Evolutionary conservation across 495 filamentous ascomycete species (phyloP), one percentile per base, ranked within the genome.

Genomic region (Endocarpon pusillum): DNA sequence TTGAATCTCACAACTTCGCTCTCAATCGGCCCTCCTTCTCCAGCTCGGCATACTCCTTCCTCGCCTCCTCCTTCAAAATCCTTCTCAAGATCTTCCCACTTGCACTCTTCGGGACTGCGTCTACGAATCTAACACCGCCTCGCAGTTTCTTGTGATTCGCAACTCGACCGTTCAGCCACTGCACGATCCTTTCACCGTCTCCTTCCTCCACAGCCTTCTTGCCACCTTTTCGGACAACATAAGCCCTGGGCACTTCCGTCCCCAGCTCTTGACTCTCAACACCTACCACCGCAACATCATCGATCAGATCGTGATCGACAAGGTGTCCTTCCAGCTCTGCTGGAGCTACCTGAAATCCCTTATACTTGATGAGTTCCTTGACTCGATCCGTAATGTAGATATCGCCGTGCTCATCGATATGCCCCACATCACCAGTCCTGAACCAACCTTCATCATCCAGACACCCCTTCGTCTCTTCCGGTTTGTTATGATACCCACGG

Each of bases 341-440:
- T 0, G 80, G 80, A 4, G 80, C 62, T 12, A 85, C 78, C 43
- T 83, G 81, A 47, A 82, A 76, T 12, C 80, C 80, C 48, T 72
- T 69, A 52, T 89, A 89, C 57, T 91, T 91, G 57, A 92, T 89
- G 28, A 92, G 57, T 52, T 92, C 83, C 63, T 92, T 92, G 15
- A 83, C 64, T n/a, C 83, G 75, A 44, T 87, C 83, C 1, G 81
- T 84, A 47, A 86, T 75, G 54, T 57, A 75, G 47, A 79, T 71
- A 42, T 75, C 66, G 3, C 71, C 72, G 23, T 73, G 54, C 19
- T 52, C 40, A 32, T 75, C 66, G 42, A 73, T 61, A 39, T 75
- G 66, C 2, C 71, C 72, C 12, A 77, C 66, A 42, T 79, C 74
- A 2, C 74, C 74, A 2, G 73, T 78, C 28, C 69, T 69, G 47